Base-by-base conservation (phyloP, 495 filamentous ascomycete genomes). In the Neurospora sp. region DNA sequence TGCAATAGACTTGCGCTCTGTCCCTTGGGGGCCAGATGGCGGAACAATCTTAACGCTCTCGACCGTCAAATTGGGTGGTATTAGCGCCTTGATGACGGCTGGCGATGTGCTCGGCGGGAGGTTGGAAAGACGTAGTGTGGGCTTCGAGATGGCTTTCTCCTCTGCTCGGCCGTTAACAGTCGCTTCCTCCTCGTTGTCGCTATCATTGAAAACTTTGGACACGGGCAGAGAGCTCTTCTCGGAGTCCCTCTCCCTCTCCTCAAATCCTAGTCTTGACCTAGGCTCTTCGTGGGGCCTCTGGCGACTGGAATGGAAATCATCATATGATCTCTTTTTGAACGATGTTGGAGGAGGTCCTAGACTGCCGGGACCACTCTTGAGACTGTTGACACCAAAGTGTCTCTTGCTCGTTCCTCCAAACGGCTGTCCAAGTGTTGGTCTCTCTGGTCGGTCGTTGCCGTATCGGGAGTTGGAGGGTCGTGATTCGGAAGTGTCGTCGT, bases 61-160 rank as follows among this genome's bases (percentile, higher is more conserved):
- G 14, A 97, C 91, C 0, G 84, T 88, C 60, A 98, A 79, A 41
- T 83, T 89, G 9, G 87, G 76, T 2, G 91, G 90, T 10, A 97
- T 87, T 72, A 96, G 82, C 6, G 89, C 84, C 81, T 94, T 95
- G 78, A 96, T 89, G 70, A 89, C 88, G 35, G 91, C 90, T 2
- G 87, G 88, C 5, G 93, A 94, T 20, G 90, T 93, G 4, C 88
- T 83, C 0, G 89, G 89, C 4, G 89, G 89, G 4, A 91, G 79
- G 39, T 85, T 87, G 5, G 85, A 82, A 37, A 98, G 84, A 44
- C 91, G 91, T n/a, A 98, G 79, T 0, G 94, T 97, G n/a, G 94
- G 95, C 78, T 93, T 95, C 18, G 95, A 90, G 72, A 90, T 89
- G 44, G 91, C 90, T 75, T 90, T 91, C 75, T 96, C 93, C 41